Evolutionary conservation across 1,284 basidiomycete genomes (phyloP), one percentile per base, ranked within the genome.

Genomic region (Puccinia triticina): DNA sequence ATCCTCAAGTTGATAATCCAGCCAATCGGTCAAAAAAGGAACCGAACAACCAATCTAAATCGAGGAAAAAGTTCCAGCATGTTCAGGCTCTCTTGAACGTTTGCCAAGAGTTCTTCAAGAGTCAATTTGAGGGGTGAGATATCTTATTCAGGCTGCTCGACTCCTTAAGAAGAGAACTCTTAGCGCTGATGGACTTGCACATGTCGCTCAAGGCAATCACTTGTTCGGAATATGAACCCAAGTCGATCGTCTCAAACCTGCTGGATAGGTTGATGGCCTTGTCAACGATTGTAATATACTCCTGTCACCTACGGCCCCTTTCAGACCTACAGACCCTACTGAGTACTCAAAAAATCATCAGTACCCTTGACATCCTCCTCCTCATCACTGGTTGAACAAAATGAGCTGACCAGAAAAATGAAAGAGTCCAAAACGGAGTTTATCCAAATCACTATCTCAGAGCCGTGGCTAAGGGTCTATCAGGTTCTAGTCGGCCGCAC

Each of bases 401-500:
- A 43, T 81, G 61, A 32, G 43, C 61, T 74, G 21, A 5, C 21
- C 23, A 53, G 21, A 26, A 55, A 18, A 10, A 55, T 74, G 50
- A 74, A 14, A 23, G 48, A 34, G 21, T 21, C 50, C 34, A 74
- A 57, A 26, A 55, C 79, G 21, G 48, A 82, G 26, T 71, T 57
- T 29, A 18, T 83, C 55, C 40, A 80, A 26, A 64, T 80, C 40
- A 80, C 78, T 37, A 75, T 82, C 21, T 80, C 73, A 1, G 96
- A 99, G 88, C 90, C 92, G 14, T 99, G 94, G 93, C 88, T 95
- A 73, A 90, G 97, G 74, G 91, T 91, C 84, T 99, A 98, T 88
- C 96, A 98, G 87, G 93, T 96, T 14, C 89, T 99, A 26, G 96
- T 96, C 34, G 96, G 96, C 21, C 90, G 97, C 48, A 97, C 94